Percentiles rank a stretch among this genome's conserved stretches.
phyloP scores from a whole-genome alignment of 495 filamentous ascomycete genomes.

The Mycothermus thermophilus region DNA sequence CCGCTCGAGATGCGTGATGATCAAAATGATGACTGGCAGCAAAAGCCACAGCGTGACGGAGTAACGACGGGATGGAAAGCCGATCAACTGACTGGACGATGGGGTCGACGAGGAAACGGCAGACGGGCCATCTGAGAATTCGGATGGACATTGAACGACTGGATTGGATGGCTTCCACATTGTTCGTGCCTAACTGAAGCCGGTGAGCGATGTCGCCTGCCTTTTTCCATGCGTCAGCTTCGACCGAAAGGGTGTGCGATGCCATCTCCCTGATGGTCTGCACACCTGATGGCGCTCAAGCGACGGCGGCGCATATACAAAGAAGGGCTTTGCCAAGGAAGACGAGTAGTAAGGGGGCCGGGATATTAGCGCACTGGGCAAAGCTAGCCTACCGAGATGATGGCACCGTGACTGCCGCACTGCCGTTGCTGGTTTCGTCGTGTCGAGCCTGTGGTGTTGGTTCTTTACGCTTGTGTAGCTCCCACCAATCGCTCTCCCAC shows the following conservation, averaged over 20 bases:
- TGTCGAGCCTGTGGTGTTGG: conserved; percentile 14
- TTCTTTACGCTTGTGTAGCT: conserved; percentile 6
- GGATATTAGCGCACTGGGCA: too few species aligned
- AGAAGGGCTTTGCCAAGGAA: too few species aligned
- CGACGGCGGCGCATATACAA: too few species aligned
- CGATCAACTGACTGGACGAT: too few species aligned
- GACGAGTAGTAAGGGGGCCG: too few species aligned
- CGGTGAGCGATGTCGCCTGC: conserved; percentile 6
- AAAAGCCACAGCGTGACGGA: conserved; percentile 3
- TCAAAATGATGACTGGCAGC: conserved; percentile 5
- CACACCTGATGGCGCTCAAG: too few species aligned
- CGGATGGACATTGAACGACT: neutral
- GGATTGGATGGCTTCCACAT: neutral
- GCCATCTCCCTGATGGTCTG: conserved; percentile 7
- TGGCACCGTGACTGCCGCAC: conserved; percentile 4
- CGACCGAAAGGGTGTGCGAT: conserved; percentile 7
- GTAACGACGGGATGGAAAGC: too few species aligned
- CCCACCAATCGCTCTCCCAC: conserved; percentile 16
- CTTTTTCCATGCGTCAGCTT: conserved; percentile 2
- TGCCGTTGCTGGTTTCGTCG: conserved; percentile 10
- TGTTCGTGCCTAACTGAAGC: conserved; percentile 8
- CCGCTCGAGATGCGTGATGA: conserved; percentile 1
- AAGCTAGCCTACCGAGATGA: too few species aligned
- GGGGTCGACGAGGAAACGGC: neutral
- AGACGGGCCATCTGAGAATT: neutral